Base-by-base conservation (phyloP, 1,139 yeast genomes). In the Magnusiomyces paraingens region DNA sequence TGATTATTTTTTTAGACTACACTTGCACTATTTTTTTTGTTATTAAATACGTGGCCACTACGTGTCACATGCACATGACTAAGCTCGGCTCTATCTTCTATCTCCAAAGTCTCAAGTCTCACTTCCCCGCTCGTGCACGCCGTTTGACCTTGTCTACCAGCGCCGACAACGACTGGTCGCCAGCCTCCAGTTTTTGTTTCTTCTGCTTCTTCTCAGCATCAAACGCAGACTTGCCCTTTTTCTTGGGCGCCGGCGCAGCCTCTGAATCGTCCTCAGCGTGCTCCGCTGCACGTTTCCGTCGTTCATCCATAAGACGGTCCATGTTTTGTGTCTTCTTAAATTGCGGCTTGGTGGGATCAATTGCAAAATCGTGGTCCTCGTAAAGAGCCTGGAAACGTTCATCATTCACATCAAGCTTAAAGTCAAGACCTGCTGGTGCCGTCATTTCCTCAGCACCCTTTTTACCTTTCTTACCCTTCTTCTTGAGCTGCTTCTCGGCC, bases 361-460 rank as follows among this genome's bases (percentile, higher is more conserved):
- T 89, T 10, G 97, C 96, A 71, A 83, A 94, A 56, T 86, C 95
- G 61, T 88, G 96, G 60, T 82, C 83, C 62, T 90, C 95, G 66
- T 87, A 91, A 60, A 93, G 78, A 63, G 89, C 96, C 47, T 79
- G 77, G 75, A 94, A 94, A 73, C 99, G 86, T 29, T 86, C 84
- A 75, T 94, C 99, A 57, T 79, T 76, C 65, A 89, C 84, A 57
- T 83, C 81, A 61, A 87, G 88, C 50, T 79, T 78, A 47, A 55
- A 55, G 47, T 55, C 58, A 41, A 51, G 35, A 36, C 58, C 58
- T 18, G 50, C 22, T 14, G 55, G 53, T 32, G 75, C 72, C 49
- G 70, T 73, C 11, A 68, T 70, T 44, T 64, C 70, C 57, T 77
- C 82, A n/a, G 70, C 66, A 51, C 88, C 79, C 64, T 87, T 91